A percentile compares a stretch with the other conserved stretches of the same genome.
Evolutionary conservation across 2,329 filamentous ascomycete species (phyloP).

Genomic region (Cladophialophora yegresii): DNA sequence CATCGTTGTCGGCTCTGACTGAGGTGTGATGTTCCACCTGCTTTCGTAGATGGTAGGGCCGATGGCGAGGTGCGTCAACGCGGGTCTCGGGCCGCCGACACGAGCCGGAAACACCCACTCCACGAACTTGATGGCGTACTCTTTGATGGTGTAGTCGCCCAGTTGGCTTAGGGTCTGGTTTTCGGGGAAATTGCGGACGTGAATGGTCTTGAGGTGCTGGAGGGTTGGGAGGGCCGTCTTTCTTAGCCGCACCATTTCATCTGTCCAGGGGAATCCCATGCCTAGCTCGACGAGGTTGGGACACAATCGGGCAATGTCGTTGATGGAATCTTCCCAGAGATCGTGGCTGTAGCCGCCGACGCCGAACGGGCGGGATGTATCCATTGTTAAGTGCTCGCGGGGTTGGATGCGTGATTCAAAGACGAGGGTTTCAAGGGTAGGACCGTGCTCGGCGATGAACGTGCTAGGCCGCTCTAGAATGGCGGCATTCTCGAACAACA

Average conservation of each 20-base stretch:
- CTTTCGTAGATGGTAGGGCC: constrained; percentile 37
- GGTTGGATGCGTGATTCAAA: constrained; percentile 37
- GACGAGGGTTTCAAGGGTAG: constrained; percentile 33
- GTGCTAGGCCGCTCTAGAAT: constrained; percentile 31
- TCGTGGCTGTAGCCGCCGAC: constrained; percentile 36
- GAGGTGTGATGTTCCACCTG: constrained; percentile 29
- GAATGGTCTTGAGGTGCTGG: constrained; percentile 33
- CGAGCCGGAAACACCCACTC: constrained; percentile 35
- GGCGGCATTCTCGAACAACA: constrained; percentile 36
- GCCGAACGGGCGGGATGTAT: constrained; percentile 37
- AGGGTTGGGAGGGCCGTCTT: constrained; percentile 33
- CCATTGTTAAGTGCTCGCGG: constrained; percentile 33
- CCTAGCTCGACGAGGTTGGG: constrained; percentile 35
- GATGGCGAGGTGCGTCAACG: constrained; percentile 34
- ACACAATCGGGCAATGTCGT: constrained; percentile 35
- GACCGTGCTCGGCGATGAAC: constrained; percentile 34
- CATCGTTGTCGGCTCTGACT: not conserved
- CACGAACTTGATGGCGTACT: constrained; percentile 36
- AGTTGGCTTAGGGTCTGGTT: constrained; percentile 33
- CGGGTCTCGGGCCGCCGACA: constrained; percentile 24
- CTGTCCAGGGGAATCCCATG: constrained; percentile 37
- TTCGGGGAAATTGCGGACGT: constrained; percentile 38
- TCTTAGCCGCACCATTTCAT: constrained; percentile 35
- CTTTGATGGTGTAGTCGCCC: constrained; percentile 37
- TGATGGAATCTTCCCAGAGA: constrained; percentile 35